Percentiles rank a stretch among this genome's conserved stretches.
phyloP scores from a whole-genome alignment of 352 stramenopile genomes.

The Blastocystis sp. region DNA sequence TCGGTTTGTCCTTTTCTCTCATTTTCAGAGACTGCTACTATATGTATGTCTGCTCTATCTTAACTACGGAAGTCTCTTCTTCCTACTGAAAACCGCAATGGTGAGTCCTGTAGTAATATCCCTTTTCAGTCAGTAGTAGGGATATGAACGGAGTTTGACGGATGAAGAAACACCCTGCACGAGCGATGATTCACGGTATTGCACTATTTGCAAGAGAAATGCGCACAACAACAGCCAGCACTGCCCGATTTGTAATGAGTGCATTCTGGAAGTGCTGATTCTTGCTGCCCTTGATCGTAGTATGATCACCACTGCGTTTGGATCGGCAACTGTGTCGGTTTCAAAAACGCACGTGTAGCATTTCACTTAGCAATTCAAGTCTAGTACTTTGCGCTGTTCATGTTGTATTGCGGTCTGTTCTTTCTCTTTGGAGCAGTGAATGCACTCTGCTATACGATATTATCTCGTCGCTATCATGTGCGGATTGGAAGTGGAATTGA shows the following conservation, averaged over 20 bases:
- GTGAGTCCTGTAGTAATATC: conserved; percentile 26
- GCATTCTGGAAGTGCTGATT: conserved; percentile 1
- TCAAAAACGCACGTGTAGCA: conserved; percentile 25
- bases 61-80: conserved; percentile 27
- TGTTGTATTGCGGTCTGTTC: conserved; percentile 2
- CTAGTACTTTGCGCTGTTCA: conserved; percentile 55
- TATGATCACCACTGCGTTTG: conserved; percentile 64
- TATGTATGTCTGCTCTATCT: neutral
- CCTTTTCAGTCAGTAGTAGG: neutral
- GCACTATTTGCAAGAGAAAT: conserved; percentile 1
- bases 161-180: neutral
- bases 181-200: neutral
- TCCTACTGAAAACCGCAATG: conserved; percentile 33
- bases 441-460: neutral
- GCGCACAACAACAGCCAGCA: conserved; percentile 14
- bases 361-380: neutral
- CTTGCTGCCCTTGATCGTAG: neutral
- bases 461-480: neutral
- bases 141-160: neutral
- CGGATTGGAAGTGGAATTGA: neutral
- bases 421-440: neutral
- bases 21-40: neutral
- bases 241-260: conserved; percentile 54
- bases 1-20: neutral
- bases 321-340: conserved; percentile 46